phyloP scores from a whole-genome alignment of 179 eudicot genomes.

The Beta macrorhiza region DNA sequence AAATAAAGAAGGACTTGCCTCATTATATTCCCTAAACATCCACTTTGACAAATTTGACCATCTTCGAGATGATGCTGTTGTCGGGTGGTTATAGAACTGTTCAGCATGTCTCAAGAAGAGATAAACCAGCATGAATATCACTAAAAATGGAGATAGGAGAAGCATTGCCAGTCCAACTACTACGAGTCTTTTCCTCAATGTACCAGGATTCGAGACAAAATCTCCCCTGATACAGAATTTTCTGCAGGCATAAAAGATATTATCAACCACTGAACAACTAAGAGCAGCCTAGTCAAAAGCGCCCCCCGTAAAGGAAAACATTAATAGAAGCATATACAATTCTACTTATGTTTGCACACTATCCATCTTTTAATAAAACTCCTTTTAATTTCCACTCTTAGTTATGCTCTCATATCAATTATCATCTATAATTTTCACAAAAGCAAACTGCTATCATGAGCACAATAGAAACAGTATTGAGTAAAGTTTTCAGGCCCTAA shows the following conservation, averaged over 20 bases:
- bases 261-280: conserved; percentile 17
- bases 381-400: background rate
- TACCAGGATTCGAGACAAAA: conserved; percentile 65
- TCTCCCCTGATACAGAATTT: conserved; percentile 75
- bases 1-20: conserved; percentile 47
- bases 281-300: background rate
- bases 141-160: conserved; percentile 84
- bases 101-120: conserved; percentile 97
- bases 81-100: conserved; percentile 92
- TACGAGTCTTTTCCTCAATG: conserved; percentile 82
- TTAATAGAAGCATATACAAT: background rate
- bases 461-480: background rate
- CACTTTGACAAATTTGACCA: conserved; percentile 97
- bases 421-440: background rate
- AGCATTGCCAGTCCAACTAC: conserved; percentile 78
- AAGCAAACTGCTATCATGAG: background rate
- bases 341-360: background rate
- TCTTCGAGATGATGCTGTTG: conserved; percentile 88
- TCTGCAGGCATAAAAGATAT: conserved; percentile 48
- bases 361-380: background rate
- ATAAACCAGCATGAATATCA: conserved; percentile 91
- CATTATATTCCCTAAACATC: conserved; percentile 93
- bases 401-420: background rate
- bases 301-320: background rate
- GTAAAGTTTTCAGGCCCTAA: background rate